Conservation (phyloP, 2,329 filamentous ascomycete genomes). For the Exophiala alcalophila region DNA sequence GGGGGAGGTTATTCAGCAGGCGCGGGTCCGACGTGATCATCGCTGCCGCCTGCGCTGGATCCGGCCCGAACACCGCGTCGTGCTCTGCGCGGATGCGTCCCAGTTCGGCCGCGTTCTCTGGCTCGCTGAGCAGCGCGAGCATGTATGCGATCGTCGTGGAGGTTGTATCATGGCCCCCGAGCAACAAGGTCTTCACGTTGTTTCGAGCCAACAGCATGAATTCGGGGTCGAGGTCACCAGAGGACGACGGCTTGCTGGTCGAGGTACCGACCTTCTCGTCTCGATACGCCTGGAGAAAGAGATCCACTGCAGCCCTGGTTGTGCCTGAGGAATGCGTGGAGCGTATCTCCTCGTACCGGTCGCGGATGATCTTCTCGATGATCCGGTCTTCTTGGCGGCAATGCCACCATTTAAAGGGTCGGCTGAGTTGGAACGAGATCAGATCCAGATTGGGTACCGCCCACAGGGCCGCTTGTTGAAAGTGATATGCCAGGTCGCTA, state of each 20-base stretch:
- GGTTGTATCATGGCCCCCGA: slow-evolving; percentile 36
- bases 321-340: slow-evolving; percentile 1
- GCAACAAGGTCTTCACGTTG: slow-evolving; percentile 41
- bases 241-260: not conserved
- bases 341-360: slow-evolving; percentile 3
- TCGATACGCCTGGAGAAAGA: slow-evolving; percentile 14
- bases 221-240: slow-evolving; percentile 12
- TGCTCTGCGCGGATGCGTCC: slow-evolving; percentile 49
- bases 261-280: slow-evolving; percentile 8
- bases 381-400: slow-evolving; percentile 1
- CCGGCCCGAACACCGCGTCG: slow-evolving; percentile 49
- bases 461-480: slow-evolving; percentile 1
- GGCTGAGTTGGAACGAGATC: slow-evolving; percentile 1
- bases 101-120: slow-evolving; percentile 34
- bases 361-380: slow-evolving; percentile 8
- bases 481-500: slow-evolving; percentile 7
- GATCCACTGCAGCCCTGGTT: slow-evolving; percentile 27
- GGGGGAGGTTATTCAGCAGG: slow-evolving; percentile 46
- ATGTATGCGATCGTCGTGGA: slow-evolving; percentile 34
- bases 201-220: slow-evolving; percentile 13
- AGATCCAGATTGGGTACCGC: not conserved
- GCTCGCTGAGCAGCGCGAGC: slow-evolving; percentile 39
- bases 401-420: slow-evolving; percentile 7
- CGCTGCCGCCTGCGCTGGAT: slow-evolving; percentile 40
- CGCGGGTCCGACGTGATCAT: slow-evolving; percentile 22